Evolutionary conservation across 495 filamentous ascomycete species (phyloP).

Genomic region (Penicillium cataractarum): DNA sequence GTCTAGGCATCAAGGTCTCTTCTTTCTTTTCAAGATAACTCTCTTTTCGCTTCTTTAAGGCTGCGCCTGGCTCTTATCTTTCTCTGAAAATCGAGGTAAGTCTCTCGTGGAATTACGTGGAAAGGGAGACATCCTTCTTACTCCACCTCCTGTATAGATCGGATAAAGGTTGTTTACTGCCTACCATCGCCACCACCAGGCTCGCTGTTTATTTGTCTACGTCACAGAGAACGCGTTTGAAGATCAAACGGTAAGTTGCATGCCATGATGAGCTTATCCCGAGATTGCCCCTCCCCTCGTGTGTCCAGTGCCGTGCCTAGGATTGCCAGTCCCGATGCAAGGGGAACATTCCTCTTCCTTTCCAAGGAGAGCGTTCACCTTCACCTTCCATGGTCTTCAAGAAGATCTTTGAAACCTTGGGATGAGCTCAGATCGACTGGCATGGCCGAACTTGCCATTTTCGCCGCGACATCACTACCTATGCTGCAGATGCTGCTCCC

Average conservation of each 20-base stretch:
- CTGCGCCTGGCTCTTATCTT: neutral
- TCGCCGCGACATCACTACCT: constrained; percentile 13
- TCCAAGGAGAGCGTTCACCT: constrained; percentile 21
- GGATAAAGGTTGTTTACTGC: constrained; percentile 6
- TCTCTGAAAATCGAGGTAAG: constrained; percentile 3
- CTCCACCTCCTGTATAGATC: constrained; percentile 11
- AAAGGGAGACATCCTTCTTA: neutral
- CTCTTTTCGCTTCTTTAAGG: constrained; percentile 9
- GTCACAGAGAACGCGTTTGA: constrained; percentile 26
- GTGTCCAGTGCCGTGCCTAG: constrained; percentile 2
- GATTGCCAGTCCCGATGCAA: constrained; percentile 26
- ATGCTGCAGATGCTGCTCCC: constrained; percentile 3
- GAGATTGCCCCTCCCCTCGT: constrained; percentile 6
- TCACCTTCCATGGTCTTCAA: constrained; percentile 22
- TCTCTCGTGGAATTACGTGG: neutral
- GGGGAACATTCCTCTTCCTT: constrained; percentile 21
- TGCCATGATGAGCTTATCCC: constrained; percentile 13
- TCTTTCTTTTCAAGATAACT: neutral
- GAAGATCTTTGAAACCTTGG: constrained; percentile 6
- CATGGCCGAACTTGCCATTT: constrained; percentile 14
- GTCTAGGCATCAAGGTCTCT: neutral
- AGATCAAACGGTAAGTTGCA: constrained; percentile 28
- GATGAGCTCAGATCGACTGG: constrained; percentile 22
- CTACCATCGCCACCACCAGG: constrained; percentile 3
- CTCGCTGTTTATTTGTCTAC: constrained; percentile 29